Conservation (phyloP, 371 early-diverging fungal species). For the Fennellomyces sp. region DNA sequence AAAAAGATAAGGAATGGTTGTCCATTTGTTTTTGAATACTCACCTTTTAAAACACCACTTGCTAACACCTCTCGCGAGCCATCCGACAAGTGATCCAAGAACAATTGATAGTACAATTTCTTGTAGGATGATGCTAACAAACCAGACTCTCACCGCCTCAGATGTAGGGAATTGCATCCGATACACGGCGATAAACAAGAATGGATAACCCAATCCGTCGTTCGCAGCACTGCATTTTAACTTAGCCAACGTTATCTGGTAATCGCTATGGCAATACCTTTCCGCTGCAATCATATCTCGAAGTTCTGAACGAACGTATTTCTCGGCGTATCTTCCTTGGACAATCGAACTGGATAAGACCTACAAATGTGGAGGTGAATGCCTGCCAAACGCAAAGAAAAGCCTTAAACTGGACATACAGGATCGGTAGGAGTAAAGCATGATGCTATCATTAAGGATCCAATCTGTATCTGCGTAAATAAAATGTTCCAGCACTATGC, state of each 20-base stretch:
- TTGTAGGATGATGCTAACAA: constrained; percentile 72
- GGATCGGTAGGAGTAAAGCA: constrained; percentile 57
- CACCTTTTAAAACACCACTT: constrained; percentile 64
- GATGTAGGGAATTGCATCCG: constrained; percentile 60
- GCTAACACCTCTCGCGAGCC: constrained; percentile 67
- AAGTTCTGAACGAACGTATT: constrained; percentile 80
- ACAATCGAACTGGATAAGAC: constrained; percentile 91
- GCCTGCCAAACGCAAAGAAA: no score
- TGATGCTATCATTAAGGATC: constrained; percentile 45
- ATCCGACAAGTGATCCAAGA: constrained; percentile 85
- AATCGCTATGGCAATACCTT: constrained; percentile 25
- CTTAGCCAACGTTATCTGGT: constrained; percentile 9
- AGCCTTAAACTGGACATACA: constrained; percentile 8
- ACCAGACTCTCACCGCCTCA: constrained; percentile 75
- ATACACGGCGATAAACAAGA: constrained; percentile 81
- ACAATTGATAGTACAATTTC: constrained; percentile 73
- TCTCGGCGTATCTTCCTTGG: constrained; percentile 93
- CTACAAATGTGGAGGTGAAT: constrained; percentile 24
- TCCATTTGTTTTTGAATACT: no score
- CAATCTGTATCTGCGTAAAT: constrained; percentile 27
- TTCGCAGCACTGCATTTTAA: constrained; percentile 82
- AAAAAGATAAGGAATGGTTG: no score
- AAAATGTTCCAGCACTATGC: not conserved
- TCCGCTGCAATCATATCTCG: constrained; percentile 88
- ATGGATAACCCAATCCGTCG: constrained; percentile 88